Evolutionary conservation across 192 early-diverging fungal species (phyloP).

Genomic region (Podila epigama): DNA sequence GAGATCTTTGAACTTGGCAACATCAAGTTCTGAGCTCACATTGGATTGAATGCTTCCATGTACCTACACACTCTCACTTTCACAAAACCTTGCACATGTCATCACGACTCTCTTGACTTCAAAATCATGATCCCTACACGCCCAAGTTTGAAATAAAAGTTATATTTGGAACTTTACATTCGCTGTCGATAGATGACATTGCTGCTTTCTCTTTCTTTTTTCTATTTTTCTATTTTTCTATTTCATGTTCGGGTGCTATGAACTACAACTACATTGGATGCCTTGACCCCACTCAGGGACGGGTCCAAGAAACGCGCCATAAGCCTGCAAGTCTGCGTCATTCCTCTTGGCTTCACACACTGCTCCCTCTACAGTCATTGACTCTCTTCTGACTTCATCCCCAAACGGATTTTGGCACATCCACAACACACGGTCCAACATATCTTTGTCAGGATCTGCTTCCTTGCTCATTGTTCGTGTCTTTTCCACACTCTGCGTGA

Average conservation of each 20-base stretch:
- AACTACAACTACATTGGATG: constrained; percentile 78
- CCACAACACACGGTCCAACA: constrained; percentile 56
- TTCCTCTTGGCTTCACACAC: constrained; percentile 42
- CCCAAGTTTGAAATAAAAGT: too few species aligned
- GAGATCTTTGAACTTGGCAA: constrained; percentile 21
- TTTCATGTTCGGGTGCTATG: constrained; percentile 51
- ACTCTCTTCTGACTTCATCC: constrained; percentile 35
- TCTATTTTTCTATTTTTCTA: too few species aligned
- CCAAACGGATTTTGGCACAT: constrained; percentile 65
- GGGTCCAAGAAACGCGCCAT: constrained; percentile 54
- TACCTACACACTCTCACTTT: too few species aligned
- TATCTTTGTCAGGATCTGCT: constrained; percentile 33
- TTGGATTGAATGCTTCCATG: too few species aligned
- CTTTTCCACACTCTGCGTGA: constrained; percentile 51
- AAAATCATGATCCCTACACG: too few species aligned
- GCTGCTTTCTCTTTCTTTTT: background rate
- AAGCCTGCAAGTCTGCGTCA: constrained; percentile 35
- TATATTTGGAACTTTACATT: background rate
- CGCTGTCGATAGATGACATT: background rate
- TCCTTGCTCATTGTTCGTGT: constrained; percentile 42
- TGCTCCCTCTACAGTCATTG: constrained; percentile 21
- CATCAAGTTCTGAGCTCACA: too few species aligned
- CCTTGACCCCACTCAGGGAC: constrained; percentile 69
- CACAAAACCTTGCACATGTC: too few species aligned
- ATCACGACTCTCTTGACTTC: too few species aligned